Percentiles rank a stretch among this genome's conserved stretches.
phyloP scores from a whole-genome alignment of 495 filamentous ascomycete genomes.

The Choiromyces venosus region DNA sequence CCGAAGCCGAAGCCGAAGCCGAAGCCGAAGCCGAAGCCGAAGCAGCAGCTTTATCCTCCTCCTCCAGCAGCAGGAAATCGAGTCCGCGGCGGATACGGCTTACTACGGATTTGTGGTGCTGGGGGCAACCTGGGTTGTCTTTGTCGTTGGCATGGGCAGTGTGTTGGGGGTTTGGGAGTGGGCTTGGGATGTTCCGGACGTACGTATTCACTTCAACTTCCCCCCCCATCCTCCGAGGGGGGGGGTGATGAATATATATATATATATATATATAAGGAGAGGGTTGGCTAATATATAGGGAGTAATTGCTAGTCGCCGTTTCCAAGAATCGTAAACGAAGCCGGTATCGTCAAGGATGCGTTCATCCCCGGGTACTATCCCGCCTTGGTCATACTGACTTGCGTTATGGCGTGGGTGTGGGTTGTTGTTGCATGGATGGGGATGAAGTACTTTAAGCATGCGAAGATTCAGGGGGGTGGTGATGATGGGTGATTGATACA shows the following conservation, averaged over 20 bases:
- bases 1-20: background rate
- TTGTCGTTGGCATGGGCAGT: slow-evolving; percentile 90
- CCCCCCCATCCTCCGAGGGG: background rate
- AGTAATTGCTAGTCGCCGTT: slow-evolving; percentile 19
- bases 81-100: slow-evolving; percentile 62
- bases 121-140: slow-evolving; percentile 83
- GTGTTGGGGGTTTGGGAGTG: slow-evolving; percentile 98
- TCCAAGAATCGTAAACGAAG: slow-evolving; percentile 7
- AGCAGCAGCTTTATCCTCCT: background rate
- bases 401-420: slow-evolving; percentile 98
- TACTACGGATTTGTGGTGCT: slow-evolving; percentile 97
- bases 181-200: slow-evolving; percentile 82
- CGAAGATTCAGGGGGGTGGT: slow-evolving; percentile 60
- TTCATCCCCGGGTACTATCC: slow-evolving; percentile 96
- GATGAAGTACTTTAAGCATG: slow-evolving; percentile 99
- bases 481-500: slow-evolving; percentile 11
- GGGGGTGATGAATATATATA: background rate
- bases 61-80: slow-evolving; percentile 32
- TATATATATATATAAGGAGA: background rate
- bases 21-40: background rate
- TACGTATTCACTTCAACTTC: slow-evolving; percentile 8
- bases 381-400: slow-evolving; percentile 81
- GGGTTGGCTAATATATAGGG: slow-evolving; percentile 6
- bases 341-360: slow-evolving; percentile 48
- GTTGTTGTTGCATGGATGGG: slow-evolving; percentile 94